Conservation (phyloP, 257 asterid genomes). For the Nemophila menziesii region DNA sequence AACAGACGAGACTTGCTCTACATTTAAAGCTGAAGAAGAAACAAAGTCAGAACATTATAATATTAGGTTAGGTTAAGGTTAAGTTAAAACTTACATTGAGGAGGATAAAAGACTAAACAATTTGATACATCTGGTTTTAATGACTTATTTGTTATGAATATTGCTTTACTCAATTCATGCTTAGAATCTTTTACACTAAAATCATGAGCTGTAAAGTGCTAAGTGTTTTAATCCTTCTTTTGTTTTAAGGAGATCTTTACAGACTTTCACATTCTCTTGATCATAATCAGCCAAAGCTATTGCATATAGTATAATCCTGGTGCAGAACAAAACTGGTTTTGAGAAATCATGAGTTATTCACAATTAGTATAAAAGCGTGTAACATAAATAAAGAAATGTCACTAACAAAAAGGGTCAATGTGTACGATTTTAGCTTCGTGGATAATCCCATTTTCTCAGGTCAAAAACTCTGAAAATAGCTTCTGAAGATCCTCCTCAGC, state of each 20-base stretch:
- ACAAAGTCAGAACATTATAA: conserved; percentile 4
- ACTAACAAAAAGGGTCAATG: conserved; percentile 30
- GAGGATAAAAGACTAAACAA: conserved; percentile 71
- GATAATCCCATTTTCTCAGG: conserved; percentile 49
- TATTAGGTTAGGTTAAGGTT: conserved; percentile 6
- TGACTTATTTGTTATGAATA: conserved; percentile 62
- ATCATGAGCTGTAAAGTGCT: conserved; percentile 53
- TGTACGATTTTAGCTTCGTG: conserved; percentile 72
- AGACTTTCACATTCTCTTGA: conserved; percentile 39
- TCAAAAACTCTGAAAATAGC: conserved; percentile 61
- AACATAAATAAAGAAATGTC: conserved; percentile 12
- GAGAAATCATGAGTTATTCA: no score
- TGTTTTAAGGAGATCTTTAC: conserved; percentile 53
- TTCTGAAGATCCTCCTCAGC: conserved; percentile 65
- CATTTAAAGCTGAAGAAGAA: conserved; percentile 45
- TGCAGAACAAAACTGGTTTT: not conserved
- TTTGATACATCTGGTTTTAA: conserved; percentile 46
- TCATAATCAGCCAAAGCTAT: conserved; percentile 67
- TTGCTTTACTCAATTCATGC: conserved; percentile 62
- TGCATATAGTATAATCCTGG: conserved; percentile 74
- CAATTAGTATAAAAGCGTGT: conserved; percentile 1
- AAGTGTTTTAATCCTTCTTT: conserved; percentile 52
- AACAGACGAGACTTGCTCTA: conserved; percentile 56
- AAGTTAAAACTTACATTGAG: conserved; percentile 54
- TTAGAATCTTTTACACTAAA: conserved; percentile 18